Percentiles rank a stretch among this genome's conserved stretches.
Evolutionary conservation across 208 protist genomes (phyloP).

Genomic region (Acanthamoeba royreba): DNA sequence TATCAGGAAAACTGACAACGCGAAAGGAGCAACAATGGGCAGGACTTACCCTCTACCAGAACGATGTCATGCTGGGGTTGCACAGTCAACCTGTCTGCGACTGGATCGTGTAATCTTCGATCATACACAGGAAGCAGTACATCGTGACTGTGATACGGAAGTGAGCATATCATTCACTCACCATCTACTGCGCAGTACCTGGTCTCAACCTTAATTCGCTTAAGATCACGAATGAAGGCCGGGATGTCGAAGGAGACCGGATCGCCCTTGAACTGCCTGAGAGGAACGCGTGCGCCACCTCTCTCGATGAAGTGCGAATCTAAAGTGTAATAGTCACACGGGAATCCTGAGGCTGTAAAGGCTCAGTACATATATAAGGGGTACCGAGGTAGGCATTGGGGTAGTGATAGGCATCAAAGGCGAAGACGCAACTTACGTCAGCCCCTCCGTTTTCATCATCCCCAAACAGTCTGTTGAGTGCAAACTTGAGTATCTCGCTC

Average conservation of each 20-base stretch:
- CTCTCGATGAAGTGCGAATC: background rate
- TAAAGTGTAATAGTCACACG: background rate
- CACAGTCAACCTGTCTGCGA: background rate
- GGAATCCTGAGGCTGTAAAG: background rate
- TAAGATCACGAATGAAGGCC: background rate
- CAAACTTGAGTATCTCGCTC: background rate
- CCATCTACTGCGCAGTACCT: background rate
- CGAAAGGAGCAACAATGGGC: background rate
- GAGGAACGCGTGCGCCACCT: background rate
- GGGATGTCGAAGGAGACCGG: background rate
- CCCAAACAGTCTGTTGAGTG: background rate
- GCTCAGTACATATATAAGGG: background rate
- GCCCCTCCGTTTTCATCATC: background rate
- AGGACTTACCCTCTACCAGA: background rate
- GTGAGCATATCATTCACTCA: background rate
- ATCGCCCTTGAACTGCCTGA: background rate
- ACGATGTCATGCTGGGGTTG: background rate
- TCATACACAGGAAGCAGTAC: background rate
- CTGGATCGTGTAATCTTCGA: background rate
- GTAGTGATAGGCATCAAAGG: background rate
- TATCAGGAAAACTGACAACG: background rate
- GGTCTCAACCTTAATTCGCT: background rate
- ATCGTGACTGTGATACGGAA: background rate
- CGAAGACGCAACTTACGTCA: background rate
- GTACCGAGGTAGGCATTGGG: slow-evolving; percentile 8